A percentile compares a stretch with the other conserved stretches of the same genome.
These are phyloP conservation scores for Triangularia verruculosa DNA, from an alignment of 2,329 filamentous ascomycete genomes.

Conservation along the genomic window DNA sequence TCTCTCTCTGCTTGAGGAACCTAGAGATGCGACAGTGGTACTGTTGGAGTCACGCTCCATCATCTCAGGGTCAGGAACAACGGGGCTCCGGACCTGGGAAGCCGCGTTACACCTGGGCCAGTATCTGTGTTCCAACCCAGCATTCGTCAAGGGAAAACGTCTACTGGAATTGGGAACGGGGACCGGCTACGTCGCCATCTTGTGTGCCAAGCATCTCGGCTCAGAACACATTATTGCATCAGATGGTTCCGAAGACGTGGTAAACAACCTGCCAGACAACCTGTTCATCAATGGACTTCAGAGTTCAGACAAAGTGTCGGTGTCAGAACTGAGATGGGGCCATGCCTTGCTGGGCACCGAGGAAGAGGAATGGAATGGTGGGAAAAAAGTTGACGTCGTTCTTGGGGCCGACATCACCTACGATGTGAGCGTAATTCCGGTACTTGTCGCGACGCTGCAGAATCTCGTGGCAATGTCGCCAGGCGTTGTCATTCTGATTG, in stretches of 20 bases:
- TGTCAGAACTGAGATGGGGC: constrained; percentile 64
- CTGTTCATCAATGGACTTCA: constrained; percentile 66
- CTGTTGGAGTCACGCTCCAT: constrained; percentile 67
- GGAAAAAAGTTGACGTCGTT: constrained; percentile 56
- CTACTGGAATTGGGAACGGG: constrained; percentile 73
- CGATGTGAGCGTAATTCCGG: constrained; percentile 60
- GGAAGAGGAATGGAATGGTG: constrained; percentile 50
- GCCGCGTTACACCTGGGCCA: constrained; percentile 71
- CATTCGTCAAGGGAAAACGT: constrained; percentile 50
- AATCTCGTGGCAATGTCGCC: constrained; percentile 59
- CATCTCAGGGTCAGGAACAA: constrained; percentile 69
- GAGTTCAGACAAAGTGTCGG: constrained; percentile 41
- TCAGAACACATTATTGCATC: constrained; percentile 63
- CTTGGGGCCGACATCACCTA: constrained; percentile 79
- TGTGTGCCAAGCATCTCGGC: constrained; percentile 66
- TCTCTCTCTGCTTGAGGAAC: constrained; percentile 37
- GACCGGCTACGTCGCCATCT: constrained; percentile 71
- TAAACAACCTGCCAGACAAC: constrained; percentile 65
- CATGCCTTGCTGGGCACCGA: constrained; percentile 56
- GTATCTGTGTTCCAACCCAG: constrained; percentile 55
- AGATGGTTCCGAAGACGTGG: constrained; percentile 71
- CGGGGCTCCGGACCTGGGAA: constrained; percentile 78
- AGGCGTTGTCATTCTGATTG: constrained; percentile 58
- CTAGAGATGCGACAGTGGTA: constrained; percentile 44
- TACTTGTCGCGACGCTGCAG: constrained; percentile 62